phyloP scores from a whole-genome alignment of 805 yeast genomes.

The Hanseniaspora singularis region DNA sequence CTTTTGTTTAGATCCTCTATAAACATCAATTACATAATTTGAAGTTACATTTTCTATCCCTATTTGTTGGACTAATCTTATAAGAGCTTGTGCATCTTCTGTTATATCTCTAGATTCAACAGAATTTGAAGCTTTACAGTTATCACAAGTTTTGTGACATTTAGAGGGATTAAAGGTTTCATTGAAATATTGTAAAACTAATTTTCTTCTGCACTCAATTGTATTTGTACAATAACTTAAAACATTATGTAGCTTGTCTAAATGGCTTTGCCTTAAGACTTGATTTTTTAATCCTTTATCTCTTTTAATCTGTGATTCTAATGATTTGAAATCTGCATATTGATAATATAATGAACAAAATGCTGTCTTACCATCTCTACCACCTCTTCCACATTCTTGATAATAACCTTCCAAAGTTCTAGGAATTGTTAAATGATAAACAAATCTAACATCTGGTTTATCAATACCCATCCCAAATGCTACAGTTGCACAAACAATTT shows the following conservation, averaged over 20 bases:
- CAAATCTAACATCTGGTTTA: conserved; percentile 88
- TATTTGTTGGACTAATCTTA: conserved; percentile 45
- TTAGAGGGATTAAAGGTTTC: conserved; percentile 57
- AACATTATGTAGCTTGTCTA: conserved; percentile 66
- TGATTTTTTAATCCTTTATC: conserved; percentile 54
- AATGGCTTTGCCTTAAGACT: conserved; percentile 58
- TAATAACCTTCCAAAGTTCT: conserved; percentile 90
- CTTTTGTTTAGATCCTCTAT: conserved; percentile 56
- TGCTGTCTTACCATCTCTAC: conserved; percentile 80
- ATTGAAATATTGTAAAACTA: conserved; percentile 81
- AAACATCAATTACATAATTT: conserved; percentile 70
- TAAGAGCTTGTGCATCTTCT: conserved; percentile 43
- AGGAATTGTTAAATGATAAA: conserved; percentile 78
- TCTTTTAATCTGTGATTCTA: conserved; percentile 64
- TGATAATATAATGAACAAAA: conserved; percentile 75
- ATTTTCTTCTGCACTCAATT: conserved; percentile 80
- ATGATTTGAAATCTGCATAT: conserved; percentile 63
- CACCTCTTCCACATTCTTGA: conserved; percentile 97
- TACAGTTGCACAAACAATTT: conserved; percentile 88
- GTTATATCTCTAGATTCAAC: conserved; percentile 59
- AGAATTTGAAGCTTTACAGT: conserved; percentile 45
- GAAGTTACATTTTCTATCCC: conserved; percentile 57
- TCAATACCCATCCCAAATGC: conserved; percentile 99
- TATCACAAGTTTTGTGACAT: conserved; percentile 74
- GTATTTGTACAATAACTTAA: conserved; percentile 83